Percentiles rank a stretch among this genome's conserved stretches.
Evolutionary conservation across 2,329 filamentous ascomycete species (phyloP).

Genomic region (Xylaria multiplex): DNA sequence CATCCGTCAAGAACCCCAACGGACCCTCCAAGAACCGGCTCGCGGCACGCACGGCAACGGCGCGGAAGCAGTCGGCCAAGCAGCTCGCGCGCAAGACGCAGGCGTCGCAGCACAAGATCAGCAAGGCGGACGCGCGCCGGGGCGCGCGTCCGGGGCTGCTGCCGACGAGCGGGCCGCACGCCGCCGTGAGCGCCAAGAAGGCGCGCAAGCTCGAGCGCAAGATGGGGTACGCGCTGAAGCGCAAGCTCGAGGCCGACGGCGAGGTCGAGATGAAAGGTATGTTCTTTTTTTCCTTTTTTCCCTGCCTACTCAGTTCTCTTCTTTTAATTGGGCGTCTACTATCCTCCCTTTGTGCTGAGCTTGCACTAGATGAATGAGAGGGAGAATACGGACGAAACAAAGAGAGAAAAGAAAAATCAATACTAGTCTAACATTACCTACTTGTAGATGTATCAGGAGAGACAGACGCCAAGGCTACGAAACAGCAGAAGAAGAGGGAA

Average conservation of each 20-base stretch:
- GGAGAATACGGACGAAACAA: neutral
- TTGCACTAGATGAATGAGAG: neutral
- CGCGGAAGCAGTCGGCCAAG: slow-evolving; percentile 50
- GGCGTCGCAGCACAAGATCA: slow-evolving; percentile 36
- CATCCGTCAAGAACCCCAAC: slow-evolving; percentile 69
- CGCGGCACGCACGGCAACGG: slow-evolving; percentile 58
- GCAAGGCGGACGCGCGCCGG: slow-evolving; percentile 51
- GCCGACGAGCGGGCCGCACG: slow-evolving; percentile 65
- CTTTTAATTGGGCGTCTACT: no score
- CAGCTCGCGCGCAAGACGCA: slow-evolving; percentile 53
- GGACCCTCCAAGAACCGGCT: slow-evolving; percentile 64
- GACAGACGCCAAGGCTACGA: slow-evolving; percentile 17
- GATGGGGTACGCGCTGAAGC: slow-evolving; percentile 61
- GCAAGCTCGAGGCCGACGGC: slow-evolving; percentile 47
- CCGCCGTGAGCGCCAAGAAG: slow-evolving; percentile 64
- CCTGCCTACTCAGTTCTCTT: no score
- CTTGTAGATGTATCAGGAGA: slow-evolving; percentile 33
- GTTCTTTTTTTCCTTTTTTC: neutral
- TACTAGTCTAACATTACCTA: slow-evolving; percentile 3
- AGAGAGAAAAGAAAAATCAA: no score
- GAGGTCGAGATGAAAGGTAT: slow-evolving; percentile 50
- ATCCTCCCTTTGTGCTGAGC: no score
- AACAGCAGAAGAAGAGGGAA: slow-evolving; percentile 13
- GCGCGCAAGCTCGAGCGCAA: slow-evolving; percentile 65
- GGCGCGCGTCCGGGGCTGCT: slow-evolving; percentile 64